These are phyloP conservation scores for Aschersonia sp. DNA, from an alignment of 2,329 filamentous ascomycete species.

Conservation along the genomic window DNA sequence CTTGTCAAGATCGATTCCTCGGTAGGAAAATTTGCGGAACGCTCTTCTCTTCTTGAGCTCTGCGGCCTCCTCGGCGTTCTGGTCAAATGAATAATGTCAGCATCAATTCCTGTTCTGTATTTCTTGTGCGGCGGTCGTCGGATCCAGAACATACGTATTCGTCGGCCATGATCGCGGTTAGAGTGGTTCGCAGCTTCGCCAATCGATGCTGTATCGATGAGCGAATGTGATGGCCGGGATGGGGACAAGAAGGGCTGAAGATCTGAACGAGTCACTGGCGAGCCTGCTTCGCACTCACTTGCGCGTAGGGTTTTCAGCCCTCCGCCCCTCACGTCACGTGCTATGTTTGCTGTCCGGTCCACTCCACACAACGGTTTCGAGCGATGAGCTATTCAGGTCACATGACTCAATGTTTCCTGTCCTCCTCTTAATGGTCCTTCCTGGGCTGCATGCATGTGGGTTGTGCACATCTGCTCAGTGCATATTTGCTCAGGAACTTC, in stretches of 20 bases:
- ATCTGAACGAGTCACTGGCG: neutral
- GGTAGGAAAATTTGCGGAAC: constrained; percentile 99
- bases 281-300: constrained; percentile 16
- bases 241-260: constrained; percentile 16
- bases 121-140: neutral
- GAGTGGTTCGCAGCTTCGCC: constrained; percentile 26
- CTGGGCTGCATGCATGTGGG: no score
- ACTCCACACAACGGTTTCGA: no score
- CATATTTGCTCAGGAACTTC: no score
- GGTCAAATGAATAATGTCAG: constrained; percentile 16
- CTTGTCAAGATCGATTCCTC: constrained; percentile 98
- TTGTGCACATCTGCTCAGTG: no score
- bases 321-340: constrained; percentile 20
- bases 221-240: constrained; percentile 24
- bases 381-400: no score
- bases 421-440: no score
- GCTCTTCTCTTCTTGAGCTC: constrained; percentile 99
- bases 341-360: no score
- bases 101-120: neutral
- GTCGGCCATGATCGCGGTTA: constrained; percentile 64
- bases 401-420: no score
- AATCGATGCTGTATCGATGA: constrained; percentile 27
- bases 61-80: constrained; percentile 97
- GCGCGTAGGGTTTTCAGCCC: constrained; percentile 25
- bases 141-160: constrained; percentile 58